Conservation (phyloP, 73 alveolate genomes). For the Paramecium bursaria region DNA sequence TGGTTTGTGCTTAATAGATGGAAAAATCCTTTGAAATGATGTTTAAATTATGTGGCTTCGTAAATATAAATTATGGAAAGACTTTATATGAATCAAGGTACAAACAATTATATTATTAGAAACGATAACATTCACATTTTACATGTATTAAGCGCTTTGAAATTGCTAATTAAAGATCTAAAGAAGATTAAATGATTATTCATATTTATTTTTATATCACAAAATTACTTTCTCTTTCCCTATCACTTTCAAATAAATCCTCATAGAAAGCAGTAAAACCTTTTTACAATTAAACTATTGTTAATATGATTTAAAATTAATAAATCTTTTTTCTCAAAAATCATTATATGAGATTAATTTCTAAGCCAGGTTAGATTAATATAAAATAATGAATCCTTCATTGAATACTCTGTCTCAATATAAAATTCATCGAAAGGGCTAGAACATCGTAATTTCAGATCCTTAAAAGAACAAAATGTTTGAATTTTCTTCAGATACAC, state of each 20-base stretch:
- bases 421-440: too few species aligned
- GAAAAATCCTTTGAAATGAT: background rate
- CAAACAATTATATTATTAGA: background rate
- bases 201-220: background rate
- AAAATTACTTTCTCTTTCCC: background rate
- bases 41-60: slow-evolving; percentile 7
- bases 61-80: slow-evolving; percentile 55
- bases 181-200: background rate
- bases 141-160: slow-evolving; percentile 46
- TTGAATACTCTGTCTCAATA: too few species aligned
- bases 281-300: slow-evolving; percentile 1
- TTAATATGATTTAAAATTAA: slow-evolving; percentile 3
- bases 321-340: slow-evolving; percentile 16
- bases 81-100: slow-evolving; percentile 45
- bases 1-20: background rate
- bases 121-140: slow-evolving; percentile 1
- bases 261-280: background rate
- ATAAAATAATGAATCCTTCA: too few species aligned
- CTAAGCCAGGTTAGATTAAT: too few species aligned
- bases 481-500: too few species aligned
- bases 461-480: too few species aligned
- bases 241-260: background rate
- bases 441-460: too few species aligned
- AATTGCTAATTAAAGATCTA: background rate
- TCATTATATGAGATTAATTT: too few species aligned